phyloP scores from a whole-genome alignment of 257 asterid genomes.

The Fraxinus cuspidata region DNA sequence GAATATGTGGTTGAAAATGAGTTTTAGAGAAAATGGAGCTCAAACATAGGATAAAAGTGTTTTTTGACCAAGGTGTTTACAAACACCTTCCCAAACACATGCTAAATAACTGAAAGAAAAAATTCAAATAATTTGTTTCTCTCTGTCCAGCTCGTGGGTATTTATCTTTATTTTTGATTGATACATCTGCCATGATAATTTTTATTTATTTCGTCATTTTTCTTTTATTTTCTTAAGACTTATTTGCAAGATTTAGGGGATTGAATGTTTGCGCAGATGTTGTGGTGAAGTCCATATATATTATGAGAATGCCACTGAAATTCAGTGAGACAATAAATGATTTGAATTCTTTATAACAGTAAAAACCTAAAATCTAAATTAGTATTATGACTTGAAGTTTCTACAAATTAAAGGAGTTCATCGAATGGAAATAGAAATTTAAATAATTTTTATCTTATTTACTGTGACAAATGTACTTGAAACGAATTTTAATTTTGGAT shows the following conservation, averaged over 20 bases:
- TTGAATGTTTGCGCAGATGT: not conserved
- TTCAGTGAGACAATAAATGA: not conserved
- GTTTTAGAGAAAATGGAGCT: too few relatives aligned
- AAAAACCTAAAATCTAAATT: not conserved
- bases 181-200: too few relatives aligned
- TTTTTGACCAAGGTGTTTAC: too few relatives aligned
- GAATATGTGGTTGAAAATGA: too few relatives aligned
- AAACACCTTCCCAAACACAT: too few relatives aligned
- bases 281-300: not conserved
- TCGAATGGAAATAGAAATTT: not conserved
- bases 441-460: not conserved
- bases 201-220: too few relatives aligned
- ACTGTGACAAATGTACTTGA: not conserved
- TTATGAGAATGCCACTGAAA: constrained; percentile 1
- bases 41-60: too few relatives aligned
- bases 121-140: too few relatives aligned
- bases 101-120: too few relatives aligned
- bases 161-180: too few relatives aligned
- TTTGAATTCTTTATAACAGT: not conserved
- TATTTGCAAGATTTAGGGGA: not conserved
- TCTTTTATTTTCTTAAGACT: not conserved
- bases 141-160: too few relatives aligned
- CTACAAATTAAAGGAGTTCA: not conserved
- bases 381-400: not conserved
- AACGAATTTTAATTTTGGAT: not conserved